phyloP scores from a whole-genome alignment of 139 green algal genomes.

The Chlorella sp. region DNA sequence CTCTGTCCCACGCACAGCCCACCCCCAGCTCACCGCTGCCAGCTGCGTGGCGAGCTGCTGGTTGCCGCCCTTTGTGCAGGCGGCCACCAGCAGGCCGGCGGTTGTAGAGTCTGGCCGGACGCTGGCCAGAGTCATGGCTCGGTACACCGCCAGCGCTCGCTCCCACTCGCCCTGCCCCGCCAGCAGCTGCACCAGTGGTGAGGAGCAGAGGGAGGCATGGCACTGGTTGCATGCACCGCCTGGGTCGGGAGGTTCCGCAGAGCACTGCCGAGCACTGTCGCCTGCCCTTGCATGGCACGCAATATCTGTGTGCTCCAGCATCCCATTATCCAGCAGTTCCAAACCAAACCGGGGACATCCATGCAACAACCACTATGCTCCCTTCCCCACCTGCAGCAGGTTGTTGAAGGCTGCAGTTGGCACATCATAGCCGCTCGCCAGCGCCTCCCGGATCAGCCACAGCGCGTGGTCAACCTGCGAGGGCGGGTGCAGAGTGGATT shows the following conservation, averaged over 20 bases:
- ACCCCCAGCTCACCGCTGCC: background rate
- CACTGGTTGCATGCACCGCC: too few relatives aligned
- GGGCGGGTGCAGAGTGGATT: too few relatives aligned
- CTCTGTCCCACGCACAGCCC: too few relatives aligned
- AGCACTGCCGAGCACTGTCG: too few relatives aligned
- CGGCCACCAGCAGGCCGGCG: slow-evolving; percentile 8
- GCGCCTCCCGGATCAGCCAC: slow-evolving; percentile 9
- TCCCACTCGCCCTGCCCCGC: background rate
- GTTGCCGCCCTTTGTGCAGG: slow-evolving; percentile 4
- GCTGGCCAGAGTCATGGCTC: background rate
- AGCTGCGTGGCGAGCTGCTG: background rate
- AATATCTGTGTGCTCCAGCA: too few relatives aligned
- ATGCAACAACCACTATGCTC: too few relatives aligned
- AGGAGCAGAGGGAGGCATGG: too few relatives aligned
- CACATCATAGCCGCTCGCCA: background rate
- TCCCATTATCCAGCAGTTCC: too few relatives aligned
- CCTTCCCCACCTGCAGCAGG: background rate
- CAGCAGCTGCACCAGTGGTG: slow-evolving; percentile 8
- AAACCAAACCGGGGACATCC: too few relatives aligned
- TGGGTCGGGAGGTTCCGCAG: too few relatives aligned
- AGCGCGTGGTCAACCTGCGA: background rate
- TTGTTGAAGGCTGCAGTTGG: background rate
- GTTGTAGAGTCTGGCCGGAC: background rate
- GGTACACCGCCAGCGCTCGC: background rate
- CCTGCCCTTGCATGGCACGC: too few relatives aligned